A percentile compares a stretch with the other conserved stretches of the same genome.
These are phyloP conservation scores for Paraphoma sp. DNA, from an alignment of 2,329 filamentous ascomycete species.

Conservation along the genomic window DNA sequence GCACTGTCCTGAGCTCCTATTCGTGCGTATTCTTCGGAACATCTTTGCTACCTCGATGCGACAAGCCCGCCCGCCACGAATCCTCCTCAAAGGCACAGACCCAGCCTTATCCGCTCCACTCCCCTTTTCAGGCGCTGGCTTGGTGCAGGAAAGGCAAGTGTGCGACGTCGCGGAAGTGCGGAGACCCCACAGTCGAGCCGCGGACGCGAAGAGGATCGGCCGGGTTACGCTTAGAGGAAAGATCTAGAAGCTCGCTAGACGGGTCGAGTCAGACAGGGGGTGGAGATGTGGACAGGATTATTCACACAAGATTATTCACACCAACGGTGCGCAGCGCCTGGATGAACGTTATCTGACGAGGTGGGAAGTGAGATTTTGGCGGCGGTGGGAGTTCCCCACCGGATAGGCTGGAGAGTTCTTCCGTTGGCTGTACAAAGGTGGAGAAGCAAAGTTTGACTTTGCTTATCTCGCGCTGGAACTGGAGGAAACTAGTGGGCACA, in stretches of 20 bases:
- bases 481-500: constrained; percentile 17
- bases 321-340: not conserved
- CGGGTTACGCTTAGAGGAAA: constrained; percentile 17
- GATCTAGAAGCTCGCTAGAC: constrained; percentile 32
- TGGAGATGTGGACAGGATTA: constrained; percentile 7
- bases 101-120: constrained; percentile 19
- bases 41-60: constrained; percentile 17
- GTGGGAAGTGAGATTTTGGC: not conserved
- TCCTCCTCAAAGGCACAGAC: not conserved
- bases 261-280: constrained; percentile 26
- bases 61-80: not conserved
- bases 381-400: constrained; percentile 1
- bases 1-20: not conserved
- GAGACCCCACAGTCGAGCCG: constrained; percentile 25
- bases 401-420: constrained; percentile 11
- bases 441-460: constrained; percentile 20
- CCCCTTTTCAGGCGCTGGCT: constrained; percentile 5
- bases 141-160: constrained; percentile 7
- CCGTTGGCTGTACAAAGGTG: constrained; percentile 16
- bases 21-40: constrained; percentile 21
- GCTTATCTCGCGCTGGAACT: constrained; percentile 23
- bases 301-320: not conserved
- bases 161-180: constrained; percentile 15
- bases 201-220: constrained; percentile 18
- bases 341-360: not conserved